phyloP scores from a whole-genome alignment of 2,329 filamentous ascomycete genomes.

The Colletotrichum limetticola region DNA sequence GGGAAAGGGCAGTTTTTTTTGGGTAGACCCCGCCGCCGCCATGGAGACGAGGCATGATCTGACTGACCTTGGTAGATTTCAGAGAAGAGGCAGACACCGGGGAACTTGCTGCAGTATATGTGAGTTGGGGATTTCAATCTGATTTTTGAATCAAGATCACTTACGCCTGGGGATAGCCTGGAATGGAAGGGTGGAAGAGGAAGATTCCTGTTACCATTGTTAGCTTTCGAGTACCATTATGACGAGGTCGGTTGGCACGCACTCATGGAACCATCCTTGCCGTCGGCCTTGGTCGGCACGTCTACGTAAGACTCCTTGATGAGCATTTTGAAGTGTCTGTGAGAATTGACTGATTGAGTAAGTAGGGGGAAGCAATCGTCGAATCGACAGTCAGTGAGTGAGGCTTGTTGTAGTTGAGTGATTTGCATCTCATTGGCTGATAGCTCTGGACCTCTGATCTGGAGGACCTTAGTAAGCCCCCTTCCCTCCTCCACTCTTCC shows the following conservation, averaged over 20 bases:
- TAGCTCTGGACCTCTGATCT: neutral
- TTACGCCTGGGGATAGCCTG: constrained; percentile 87
- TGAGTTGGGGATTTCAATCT: neutral
- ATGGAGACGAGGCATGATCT: neutral
- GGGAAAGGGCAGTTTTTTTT: constrained; percentile 3
- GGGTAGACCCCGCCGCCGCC: constrained; percentile 12
- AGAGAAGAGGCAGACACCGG: constrained; percentile 87
- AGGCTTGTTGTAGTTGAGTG: constrained; percentile 21
- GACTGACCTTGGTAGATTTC: constrained; percentile 91
- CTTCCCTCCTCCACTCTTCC: neutral
- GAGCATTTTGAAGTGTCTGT: constrained; percentile 52
- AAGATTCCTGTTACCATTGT: constrained; percentile 74
- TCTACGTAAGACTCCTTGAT: constrained; percentile 65
- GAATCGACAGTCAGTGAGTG: neutral
- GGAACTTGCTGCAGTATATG: constrained; percentile 67
- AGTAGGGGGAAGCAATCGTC: neutral
- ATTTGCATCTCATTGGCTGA: constrained; percentile 25
- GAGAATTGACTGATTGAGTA: neutral
- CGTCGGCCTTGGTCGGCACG: constrained; percentile 61
- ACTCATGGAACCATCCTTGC: constrained; percentile 67
- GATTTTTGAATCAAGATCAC: constrained; percentile 37
- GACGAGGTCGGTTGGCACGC: constrained; percentile 3
- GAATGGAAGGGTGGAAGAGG: constrained; percentile 85
- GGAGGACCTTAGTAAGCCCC: constrained; percentile 32
- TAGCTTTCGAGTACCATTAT: too few relatives aligned